phyloP scores from a whole-genome alignment of 1,284 basidiomycete genomes.

The Moesziomyces antarcticus region DNA sequence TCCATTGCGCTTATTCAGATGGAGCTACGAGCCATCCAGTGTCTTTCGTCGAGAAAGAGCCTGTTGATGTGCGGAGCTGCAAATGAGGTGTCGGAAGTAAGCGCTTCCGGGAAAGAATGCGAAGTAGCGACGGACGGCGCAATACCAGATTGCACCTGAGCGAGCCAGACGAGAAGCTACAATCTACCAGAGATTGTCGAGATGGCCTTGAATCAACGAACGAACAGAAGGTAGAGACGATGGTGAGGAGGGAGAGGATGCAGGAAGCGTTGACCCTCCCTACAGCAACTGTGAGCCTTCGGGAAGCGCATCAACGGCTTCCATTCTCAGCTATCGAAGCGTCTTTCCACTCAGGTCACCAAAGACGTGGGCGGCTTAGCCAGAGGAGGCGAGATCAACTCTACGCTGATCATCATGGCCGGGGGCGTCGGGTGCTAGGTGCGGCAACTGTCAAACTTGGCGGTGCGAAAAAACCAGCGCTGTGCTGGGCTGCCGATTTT shows the following conservation, averaged over 20 bases:
- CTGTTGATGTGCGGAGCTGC: too few relatives aligned
- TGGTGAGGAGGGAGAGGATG: slow-evolving; percentile 8
- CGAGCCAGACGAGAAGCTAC: not conserved
- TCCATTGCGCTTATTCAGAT: slow-evolving; percentile 8
- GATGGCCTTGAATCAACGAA: slow-evolving; percentile 1
- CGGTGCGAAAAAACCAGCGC: not conserved
- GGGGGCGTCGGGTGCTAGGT: too few relatives aligned
- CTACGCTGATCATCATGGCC: slow-evolving; percentile 4
- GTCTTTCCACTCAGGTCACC: not conserved
- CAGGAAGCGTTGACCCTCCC: not conserved
- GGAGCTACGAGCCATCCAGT: slow-evolving; percentile 19
- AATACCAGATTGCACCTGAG: slow-evolving; percentile 32
- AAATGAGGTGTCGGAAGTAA: too few relatives aligned
- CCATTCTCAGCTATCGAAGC: too few relatives aligned
- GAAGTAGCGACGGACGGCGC: not conserved
- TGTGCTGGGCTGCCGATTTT: not conserved
- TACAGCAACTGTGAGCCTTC: not conserved
- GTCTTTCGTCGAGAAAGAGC: not conserved
- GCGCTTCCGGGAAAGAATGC: too few relatives aligned
- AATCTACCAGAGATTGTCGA: slow-evolving; percentile 36
- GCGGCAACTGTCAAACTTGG: slow-evolving; percentile 34
- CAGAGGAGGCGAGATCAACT: slow-evolving; percentile 1
- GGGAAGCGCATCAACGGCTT: too few relatives aligned
- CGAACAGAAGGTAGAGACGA: slow-evolving; percentile 2
- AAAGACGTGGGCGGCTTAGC: not conserved